Percentiles rank a stretch among this genome's conserved stretches.
phyloP scores from a whole-genome alignment of 768 basidiomycete genomes.

The Obba rivulosa region DNA sequence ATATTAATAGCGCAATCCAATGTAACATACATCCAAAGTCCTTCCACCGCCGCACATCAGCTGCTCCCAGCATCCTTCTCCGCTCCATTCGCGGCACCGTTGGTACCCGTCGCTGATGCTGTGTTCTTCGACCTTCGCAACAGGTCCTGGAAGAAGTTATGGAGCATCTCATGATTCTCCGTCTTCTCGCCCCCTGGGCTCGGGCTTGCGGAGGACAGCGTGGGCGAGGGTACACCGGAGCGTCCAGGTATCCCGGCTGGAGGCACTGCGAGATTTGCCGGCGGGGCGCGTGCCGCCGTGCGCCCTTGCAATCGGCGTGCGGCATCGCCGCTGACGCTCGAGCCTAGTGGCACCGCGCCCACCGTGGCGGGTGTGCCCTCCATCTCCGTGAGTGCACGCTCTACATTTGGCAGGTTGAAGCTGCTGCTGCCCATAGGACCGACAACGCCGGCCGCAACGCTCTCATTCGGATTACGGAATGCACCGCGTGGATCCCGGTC shows the following conservation, averaged over 20 bases:
- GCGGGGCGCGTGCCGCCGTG: constrained; percentile 10
- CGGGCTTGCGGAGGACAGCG: constrained; percentile 23
- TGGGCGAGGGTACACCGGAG: constrained; percentile 24
- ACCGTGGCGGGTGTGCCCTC: constrained; percentile 48
- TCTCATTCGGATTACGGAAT: constrained; percentile 74
- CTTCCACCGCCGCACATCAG: background rate
- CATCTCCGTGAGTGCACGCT: constrained; percentile 85
- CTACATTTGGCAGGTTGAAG: constrained; percentile 82
- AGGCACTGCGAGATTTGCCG: constrained; percentile 16
- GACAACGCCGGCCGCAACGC: constrained; percentile 70
- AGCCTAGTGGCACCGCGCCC: constrained; percentile 23
- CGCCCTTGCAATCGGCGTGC: constrained; percentile 22
- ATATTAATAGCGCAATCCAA: too few species aligned
- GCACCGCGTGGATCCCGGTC: constrained; percentile 86
- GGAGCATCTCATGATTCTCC: constrained; percentile 71
- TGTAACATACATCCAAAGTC: too few species aligned
- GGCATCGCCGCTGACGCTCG: constrained; percentile 29
- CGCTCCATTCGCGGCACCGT: constrained; percentile 6
- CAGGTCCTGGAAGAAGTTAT: constrained; percentile 84
- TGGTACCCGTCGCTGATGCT: constrained; percentile 22
- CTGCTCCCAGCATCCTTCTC: background rate
- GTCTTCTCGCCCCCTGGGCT: constrained; percentile 51
- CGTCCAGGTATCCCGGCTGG: constrained; percentile 9
- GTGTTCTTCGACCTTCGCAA: constrained; percentile 62
- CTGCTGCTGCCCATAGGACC: constrained; percentile 89